Percentiles rank a stretch among this genome's conserved stretches.
phyloP scores from a whole-genome alignment of 1,139 yeast genomes.

The Diutina catenulata region DNA sequence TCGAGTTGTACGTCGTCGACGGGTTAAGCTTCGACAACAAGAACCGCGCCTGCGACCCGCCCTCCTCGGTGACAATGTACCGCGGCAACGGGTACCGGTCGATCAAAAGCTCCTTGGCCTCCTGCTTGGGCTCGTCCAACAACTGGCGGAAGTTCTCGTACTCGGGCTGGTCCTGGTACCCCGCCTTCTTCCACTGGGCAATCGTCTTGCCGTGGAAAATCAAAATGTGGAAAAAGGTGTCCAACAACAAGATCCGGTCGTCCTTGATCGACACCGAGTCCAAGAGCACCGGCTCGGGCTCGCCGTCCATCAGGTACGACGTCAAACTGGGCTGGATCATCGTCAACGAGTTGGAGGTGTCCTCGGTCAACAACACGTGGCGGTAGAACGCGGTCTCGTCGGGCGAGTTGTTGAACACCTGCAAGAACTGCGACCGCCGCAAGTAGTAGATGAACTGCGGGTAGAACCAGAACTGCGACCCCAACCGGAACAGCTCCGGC shows the following conservation, averaged over 20 bases:
- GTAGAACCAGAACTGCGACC: conserved; percentile 41
- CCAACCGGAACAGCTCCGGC: conserved; percentile 34
- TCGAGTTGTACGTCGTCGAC: conserved; percentile 64
- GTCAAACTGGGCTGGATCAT: conserved; percentile 97
- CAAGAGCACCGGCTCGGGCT: conserved; percentile 86
- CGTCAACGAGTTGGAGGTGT: conserved; percentile 82
- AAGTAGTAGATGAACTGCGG: conserved; percentile 95
- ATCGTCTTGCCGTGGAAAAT: conserved; percentile 92
- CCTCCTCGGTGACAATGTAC: conserved; percentile 92
- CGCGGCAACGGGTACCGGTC: conserved; percentile 97
- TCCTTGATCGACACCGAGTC: conserved; percentile 90
- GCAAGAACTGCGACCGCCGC: conserved; percentile 93
- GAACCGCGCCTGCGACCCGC: conserved; percentile 97
- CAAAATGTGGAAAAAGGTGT: conserved; percentile 91
- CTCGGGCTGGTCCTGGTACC: conserved; percentile 85
- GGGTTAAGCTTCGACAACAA: conserved; percentile 90
- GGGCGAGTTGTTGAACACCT: conserved; percentile 94
- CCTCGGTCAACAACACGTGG: conserved; percentile 85
- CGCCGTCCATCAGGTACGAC: conserved; percentile 66
- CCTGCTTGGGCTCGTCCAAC: conserved; percentile 81
- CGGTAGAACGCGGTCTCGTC: conserved; percentile 98
- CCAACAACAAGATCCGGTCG: conserved; percentile 76
- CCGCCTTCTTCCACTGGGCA: conserved; percentile 94
- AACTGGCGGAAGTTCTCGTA: conserved; percentile 79
- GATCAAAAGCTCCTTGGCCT: conserved; percentile 81